Evolutionary conservation across 441 rosid genomes (phyloP).

Genomic region (Pelargonium exstipulatum): DNA sequence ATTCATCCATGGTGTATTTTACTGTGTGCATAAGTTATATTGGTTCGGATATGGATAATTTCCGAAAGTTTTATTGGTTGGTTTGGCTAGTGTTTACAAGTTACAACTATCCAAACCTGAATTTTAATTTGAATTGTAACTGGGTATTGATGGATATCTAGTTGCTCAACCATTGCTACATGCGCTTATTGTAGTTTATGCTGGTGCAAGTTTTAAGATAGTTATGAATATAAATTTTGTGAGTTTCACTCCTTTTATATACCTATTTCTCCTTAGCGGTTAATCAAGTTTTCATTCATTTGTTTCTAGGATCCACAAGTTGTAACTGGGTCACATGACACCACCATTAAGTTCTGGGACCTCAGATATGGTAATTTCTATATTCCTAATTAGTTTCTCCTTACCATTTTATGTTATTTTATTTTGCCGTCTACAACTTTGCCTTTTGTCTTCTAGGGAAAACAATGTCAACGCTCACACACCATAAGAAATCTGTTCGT

Average conservation of each 20-base stretch:
- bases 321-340: slow-evolving; percentile 94
- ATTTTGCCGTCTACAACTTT: not conserved
- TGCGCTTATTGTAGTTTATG: no score
- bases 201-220: not conserved
- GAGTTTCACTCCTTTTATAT: not conserved
- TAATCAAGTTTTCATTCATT: slow-evolving; percentile 15
- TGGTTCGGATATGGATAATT: no score
- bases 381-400: not conserved
- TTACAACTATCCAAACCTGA: no score
- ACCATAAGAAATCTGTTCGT: slow-evolving; percentile 96
- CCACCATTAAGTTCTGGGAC: slow-evolving; percentile 95
- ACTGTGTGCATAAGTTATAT: not conserved
- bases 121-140: no score
- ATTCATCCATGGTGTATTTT: not conserved
- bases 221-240: not conserved
- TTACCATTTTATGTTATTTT: not conserved
- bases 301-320: slow-evolving; percentile 90
- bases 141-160: no score
- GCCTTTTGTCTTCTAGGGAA: slow-evolving; percentile 49
- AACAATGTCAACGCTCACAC: slow-evolving; percentile 88
- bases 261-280: not conserved
- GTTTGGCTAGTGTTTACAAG: no score
- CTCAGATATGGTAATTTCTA: slow-evolving; percentile 67
- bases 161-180: no score
- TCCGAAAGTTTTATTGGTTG: no score